These are phyloP conservation scores for Citrus mangshanensis DNA, from an alignment of 345 rosid species.

Conservation along the genomic window DNA sequence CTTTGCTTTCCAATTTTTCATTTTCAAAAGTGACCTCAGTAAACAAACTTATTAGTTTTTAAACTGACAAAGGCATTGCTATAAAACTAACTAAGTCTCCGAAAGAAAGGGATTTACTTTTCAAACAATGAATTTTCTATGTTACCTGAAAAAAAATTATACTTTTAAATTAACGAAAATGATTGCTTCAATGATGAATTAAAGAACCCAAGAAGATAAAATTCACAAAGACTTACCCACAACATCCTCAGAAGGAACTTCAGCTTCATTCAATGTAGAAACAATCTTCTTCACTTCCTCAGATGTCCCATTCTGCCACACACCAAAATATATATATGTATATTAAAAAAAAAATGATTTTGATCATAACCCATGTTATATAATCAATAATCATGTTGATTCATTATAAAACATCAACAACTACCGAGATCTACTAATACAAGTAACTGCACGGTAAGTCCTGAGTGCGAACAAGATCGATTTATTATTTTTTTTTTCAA, in stretches of 20 bases:
- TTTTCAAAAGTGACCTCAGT: neutral
- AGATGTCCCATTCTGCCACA: conserved; percentile 58
- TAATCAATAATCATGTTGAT: neutral
- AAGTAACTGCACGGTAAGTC: neutral
- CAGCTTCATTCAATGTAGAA: conserved; percentile 51
- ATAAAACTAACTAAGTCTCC: neutral
- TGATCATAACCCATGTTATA: neutral
- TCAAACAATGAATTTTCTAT: neutral
- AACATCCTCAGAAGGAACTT: conserved; percentile 60
- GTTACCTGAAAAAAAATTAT: neutral
- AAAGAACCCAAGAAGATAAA: neutral
- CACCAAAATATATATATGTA: neutral
- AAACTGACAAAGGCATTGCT: neutral
- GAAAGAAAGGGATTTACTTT: neutral
- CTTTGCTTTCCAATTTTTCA: neutral
- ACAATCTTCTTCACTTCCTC: conserved; percentile 77
- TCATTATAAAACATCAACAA: neutral
- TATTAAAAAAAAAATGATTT: neutral
- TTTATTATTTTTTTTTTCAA: neutral
- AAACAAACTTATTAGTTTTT: no score
- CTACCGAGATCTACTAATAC: neutral
- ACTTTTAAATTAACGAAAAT: neutral
- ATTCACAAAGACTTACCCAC: conserved; percentile 40
- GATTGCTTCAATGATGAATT: neutral
- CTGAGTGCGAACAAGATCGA: neutral